Evolutionary conservation across 1,284 basidiomycete genomes (phyloP).

Genomic region (Ustilago esculenta): DNA sequence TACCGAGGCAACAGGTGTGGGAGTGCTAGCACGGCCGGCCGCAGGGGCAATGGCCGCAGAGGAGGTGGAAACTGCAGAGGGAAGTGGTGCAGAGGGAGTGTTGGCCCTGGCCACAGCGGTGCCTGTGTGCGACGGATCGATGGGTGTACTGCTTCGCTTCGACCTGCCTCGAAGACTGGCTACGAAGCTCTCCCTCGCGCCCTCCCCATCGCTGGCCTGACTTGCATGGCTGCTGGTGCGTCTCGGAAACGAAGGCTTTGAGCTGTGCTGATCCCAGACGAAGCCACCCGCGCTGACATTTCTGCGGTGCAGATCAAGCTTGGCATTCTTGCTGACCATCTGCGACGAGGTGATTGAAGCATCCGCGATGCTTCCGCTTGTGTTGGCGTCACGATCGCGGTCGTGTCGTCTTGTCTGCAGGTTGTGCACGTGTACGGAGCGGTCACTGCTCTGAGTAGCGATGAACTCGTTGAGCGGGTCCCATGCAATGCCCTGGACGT

Average conservation of each 20-base stretch:
- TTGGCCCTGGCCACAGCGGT: conserved; percentile 25
- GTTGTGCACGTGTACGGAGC: conserved; percentile 59
- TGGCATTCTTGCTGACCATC: conserved; percentile 51
- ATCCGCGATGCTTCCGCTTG: conserved; percentile 6
- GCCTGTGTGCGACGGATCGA: conserved; percentile 37
- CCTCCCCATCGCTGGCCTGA: conserved; percentile 55
- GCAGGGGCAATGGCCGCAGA: conserved; percentile 16
- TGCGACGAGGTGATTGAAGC: conserved; percentile 36
- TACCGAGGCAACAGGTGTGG: conserved; percentile 43
- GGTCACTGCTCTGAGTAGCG: conserved; percentile 65
- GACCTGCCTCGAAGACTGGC: conserved; percentile 49
- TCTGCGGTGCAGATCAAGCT: conserved; percentile 55
- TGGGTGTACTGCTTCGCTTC: conserved; percentile 55
- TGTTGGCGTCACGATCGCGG: conserved; percentile 16
- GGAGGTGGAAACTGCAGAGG: conserved; percentile 17
- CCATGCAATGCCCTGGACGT: conserved; percentile 67
- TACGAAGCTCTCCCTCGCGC: conserved; percentile 43
- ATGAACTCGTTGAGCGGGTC: conserved; percentile 63
- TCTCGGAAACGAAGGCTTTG: conserved; percentile 55
- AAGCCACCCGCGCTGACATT: conserved; percentile 49
- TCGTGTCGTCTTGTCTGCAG: conserved; percentile 31
- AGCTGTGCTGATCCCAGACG: conserved; percentile 49
- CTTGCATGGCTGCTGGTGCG: conserved; percentile 60
- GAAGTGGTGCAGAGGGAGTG: conserved; percentile 27
- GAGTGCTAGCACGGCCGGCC: conserved; percentile 43